phyloP scores from a whole-genome alignment of 306 rosid genomes.

The Prunus persica region Prunus_persica_NCBIv2 NC_034009.1:500501-501000 shows the following conservation, averaged over 20 bases:
- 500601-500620: conserved; percentile 9
- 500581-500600: background rate
- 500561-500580: background rate
- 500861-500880: conserved; percentile 8
- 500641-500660: conserved; percentile 4
- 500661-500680: conserved; percentile 72
- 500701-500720: conserved; percentile 66
- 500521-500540: background rate
- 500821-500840: conserved; percentile 20
- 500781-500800: conserved; percentile 83
- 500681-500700: conserved; percentile 85
- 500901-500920: conserved; percentile 3
- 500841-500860: conserved; percentile 27
- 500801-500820: conserved; percentile 73
- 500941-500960: background rate
- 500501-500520: background rate
- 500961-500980: conserved; percentile 15
- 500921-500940: conserved; percentile 16
- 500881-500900: conserved; percentile 20
- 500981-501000: background rate
- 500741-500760: conserved; percentile 80
- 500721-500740: conserved; percentile 76
- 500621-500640: background rate
- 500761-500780: conserved; percentile 86
- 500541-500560: background rate